Percentiles rank a stretch among this genome's conserved stretches.
phyloP scores from a whole-genome alignment of 1,139 yeast species.

The Pichia sp. region DNA sequence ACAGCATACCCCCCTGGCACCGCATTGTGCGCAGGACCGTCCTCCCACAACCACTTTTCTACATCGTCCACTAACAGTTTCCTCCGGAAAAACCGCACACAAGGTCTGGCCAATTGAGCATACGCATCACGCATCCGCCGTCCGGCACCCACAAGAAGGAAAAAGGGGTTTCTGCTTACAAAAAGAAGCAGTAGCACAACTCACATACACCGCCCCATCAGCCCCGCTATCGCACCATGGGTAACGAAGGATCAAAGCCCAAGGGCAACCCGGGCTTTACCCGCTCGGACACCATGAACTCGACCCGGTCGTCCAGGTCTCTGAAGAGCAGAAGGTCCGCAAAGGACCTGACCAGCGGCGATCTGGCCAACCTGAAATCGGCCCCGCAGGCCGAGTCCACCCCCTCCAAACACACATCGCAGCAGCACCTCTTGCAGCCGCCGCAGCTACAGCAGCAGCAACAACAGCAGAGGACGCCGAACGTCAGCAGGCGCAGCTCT shows the following conservation, averaged over 20 bases:
- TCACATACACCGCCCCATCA: no score
- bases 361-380: not conserved
- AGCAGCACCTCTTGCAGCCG: not conserved
- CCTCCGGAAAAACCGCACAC: no score
- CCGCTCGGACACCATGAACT: slow-evolving; percentile 30
- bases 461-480: not conserved
- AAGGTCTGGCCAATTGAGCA: no score
- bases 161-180: not conserved
- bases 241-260: slow-evolving; percentile 32
- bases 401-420: not conserved
- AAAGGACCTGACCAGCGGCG: slow-evolving; percentile 1
- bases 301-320: slow-evolving; percentile 28
- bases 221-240: slow-evolving; percentile 20
- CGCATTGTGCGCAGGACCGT: no score
- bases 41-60: no score
- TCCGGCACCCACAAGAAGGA: not conserved
- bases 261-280: slow-evolving; percentile 25
- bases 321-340: slow-evolving; percentile 27
- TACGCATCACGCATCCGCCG: no score
- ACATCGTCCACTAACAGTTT: no score
- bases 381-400: not conserved
- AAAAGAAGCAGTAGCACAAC: no score
- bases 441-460: not conserved
- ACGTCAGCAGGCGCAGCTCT: slow-evolving; percentile 27
- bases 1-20: no score